These are phyloP conservation scores for Lindgomyces ingoldianus DNA, from an alignment of 495 filamentous ascomycete genomes.

Conservation along the genomic window DNA sequence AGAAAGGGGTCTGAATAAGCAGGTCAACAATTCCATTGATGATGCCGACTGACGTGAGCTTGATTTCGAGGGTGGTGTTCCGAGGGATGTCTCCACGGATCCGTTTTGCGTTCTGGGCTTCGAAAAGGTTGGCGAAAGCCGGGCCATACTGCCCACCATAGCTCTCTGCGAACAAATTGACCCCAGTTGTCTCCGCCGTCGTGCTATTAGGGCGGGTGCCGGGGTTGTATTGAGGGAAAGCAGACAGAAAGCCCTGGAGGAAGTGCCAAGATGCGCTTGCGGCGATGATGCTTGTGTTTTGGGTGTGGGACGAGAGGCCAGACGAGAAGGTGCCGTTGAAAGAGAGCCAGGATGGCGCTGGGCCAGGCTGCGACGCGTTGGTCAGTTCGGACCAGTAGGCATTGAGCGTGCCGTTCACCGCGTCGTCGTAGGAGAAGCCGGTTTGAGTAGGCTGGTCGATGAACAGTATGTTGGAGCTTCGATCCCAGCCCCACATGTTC, in stretches of 20 bases:
- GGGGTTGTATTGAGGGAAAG: slow-evolving; percentile 67
- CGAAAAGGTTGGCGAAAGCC: slow-evolving; percentile 49
- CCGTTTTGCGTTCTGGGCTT: slow-evolving; percentile 47
- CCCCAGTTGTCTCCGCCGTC: slow-evolving; percentile 43
- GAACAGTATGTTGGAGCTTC: slow-evolving; percentile 47
- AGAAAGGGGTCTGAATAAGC: slow-evolving; percentile 40
- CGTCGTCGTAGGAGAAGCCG: slow-evolving; percentile 49
- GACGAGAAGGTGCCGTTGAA: slow-evolving; percentile 69
- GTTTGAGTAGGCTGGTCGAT: slow-evolving; percentile 49
- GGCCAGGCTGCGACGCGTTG: slow-evolving; percentile 28
- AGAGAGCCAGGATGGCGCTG: slow-evolving; percentile 47
- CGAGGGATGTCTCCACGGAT: slow-evolving; percentile 41
- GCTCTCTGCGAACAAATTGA: slow-evolving; percentile 52
- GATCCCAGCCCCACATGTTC: slow-evolving; percentile 46
- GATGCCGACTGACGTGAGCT: slow-evolving; percentile 48
- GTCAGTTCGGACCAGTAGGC: slow-evolving; percentile 36
- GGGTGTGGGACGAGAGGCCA: slow-evolving; percentile 52
- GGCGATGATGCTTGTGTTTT: slow-evolving; percentile 67
- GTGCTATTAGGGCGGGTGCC: slow-evolving; percentile 49
- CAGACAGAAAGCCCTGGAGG: slow-evolving; percentile 64
- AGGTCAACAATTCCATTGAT: slow-evolving; percentile 50
- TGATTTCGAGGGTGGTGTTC: slow-evolving; percentile 48
- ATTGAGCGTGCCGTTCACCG: slow-evolving; percentile 46
- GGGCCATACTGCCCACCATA: slow-evolving; percentile 55
- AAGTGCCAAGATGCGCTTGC: slow-evolving; percentile 69